phyloP scores from a whole-genome alignment of 2,329 filamentous ascomycete genomes.

The Fusarium abutilonis region DNA sequence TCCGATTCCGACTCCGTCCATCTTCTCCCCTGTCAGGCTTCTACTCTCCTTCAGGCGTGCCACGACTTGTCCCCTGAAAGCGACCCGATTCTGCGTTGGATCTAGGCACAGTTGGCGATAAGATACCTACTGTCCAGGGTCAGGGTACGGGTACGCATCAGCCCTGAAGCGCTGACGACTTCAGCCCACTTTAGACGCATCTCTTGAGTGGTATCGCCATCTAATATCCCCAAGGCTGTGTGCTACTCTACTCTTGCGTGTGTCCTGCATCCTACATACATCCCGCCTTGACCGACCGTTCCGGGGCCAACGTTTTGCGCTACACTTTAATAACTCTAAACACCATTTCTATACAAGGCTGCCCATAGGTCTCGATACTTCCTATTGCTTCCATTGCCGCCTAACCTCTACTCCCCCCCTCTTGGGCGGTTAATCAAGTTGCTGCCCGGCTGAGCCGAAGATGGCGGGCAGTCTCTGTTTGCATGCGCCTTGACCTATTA shows the following conservation, averaged over 20 bases:
- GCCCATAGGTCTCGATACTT: conserved; percentile 16
- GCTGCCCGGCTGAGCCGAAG: conserved; percentile 45
- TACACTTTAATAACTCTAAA: conserved; percentile 22
- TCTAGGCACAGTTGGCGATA: conserved; percentile 26
- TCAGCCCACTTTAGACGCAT: conserved; percentile 37
- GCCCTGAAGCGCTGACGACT: conserved; percentile 34
- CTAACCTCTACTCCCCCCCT: conserved; percentile 18
- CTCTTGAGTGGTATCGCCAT: conserved; percentile 28
- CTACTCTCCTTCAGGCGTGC: conserved; percentile 22
- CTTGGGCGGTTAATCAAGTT: conserved; percentile 25
- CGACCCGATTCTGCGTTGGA: conserved; percentile 37
- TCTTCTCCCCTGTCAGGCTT: conserved; percentile 13
- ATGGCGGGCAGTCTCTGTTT: conserved; percentile 44
- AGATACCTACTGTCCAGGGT: conserved; percentile 3
- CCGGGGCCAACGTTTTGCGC: conserved; percentile 34
- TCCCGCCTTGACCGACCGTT: conserved; percentile 42
- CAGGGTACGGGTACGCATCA: conserved; percentile 9
- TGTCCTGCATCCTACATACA: conserved; percentile 1
- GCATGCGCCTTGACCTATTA: conserved; percentile 43
- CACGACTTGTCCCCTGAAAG: conserved; percentile 29
- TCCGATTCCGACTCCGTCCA: conserved; percentile 6
- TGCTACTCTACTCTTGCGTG: conserved; percentile 9
- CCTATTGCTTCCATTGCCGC: conserved; percentile 26
- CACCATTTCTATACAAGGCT: conserved; percentile 24
- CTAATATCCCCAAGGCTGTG: conserved; percentile 14